Evolutionary conservation across 148 eudicot genomes (phyloP).

Genomic region (Arbutus unedo): DNA sequence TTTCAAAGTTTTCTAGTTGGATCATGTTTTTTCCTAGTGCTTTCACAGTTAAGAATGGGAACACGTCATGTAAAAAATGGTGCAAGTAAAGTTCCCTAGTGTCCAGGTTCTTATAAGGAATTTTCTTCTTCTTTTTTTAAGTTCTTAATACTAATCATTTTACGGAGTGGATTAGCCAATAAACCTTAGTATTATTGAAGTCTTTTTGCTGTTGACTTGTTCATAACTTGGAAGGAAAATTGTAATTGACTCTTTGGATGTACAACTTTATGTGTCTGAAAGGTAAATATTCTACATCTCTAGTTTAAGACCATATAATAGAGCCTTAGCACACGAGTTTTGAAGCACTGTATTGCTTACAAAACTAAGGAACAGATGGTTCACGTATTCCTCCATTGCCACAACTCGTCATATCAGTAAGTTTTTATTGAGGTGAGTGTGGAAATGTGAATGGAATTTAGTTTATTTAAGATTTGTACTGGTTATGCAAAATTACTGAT

Average conservation of each 20-base stretch:
- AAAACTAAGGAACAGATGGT: not conserved
- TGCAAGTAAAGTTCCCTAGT: not conserved
- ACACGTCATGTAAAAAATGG: not conserved
- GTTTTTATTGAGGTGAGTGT: not conserved
- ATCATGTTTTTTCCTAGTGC: conserved; percentile 2
- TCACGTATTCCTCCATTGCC: not conserved
- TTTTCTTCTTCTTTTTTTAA: not conserved
- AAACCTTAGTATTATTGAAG: not conserved
- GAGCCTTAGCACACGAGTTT: not conserved
- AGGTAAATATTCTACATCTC: not conserved
- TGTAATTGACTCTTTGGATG: not conserved
- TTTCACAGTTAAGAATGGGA: not conserved
- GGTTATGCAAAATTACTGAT: not conserved
- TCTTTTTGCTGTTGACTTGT: not conserved
- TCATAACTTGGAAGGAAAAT: not conserved
- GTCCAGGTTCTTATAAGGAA: not conserved
- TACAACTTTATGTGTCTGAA: not conserved
- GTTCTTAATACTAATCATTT: not conserved
- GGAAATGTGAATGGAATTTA: not conserved
- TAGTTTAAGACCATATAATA: not conserved
- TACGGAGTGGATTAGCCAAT: not conserved
- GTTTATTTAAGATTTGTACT: not conserved
- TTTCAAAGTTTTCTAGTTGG: not conserved
- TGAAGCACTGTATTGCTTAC: not conserved
- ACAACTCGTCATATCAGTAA: not conserved